A percentile compares a stretch with the other conserved stretches of the same genome.
Conservation (phyloP, 2,329 filamentous ascomycete genomes). For the Colletotrichum graminicola region DNA sequence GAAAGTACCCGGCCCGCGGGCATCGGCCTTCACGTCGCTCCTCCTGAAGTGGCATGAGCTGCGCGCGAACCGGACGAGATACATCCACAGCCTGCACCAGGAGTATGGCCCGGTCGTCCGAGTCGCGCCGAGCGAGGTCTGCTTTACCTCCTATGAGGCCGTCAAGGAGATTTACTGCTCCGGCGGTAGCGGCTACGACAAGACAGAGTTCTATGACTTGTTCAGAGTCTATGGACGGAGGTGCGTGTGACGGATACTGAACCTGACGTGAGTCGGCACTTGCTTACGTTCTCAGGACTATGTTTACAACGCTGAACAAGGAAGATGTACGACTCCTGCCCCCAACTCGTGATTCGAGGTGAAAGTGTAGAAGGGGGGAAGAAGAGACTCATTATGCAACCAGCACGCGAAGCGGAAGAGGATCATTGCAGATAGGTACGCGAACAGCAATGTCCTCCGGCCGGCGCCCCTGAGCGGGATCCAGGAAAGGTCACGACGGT, state of each 20-base stretch:
- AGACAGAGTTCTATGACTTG: constrained; percentile 73
- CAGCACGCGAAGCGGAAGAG: constrained; percentile 74
- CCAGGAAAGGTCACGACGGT: constrained; percentile 65
- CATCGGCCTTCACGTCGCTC: constrained; percentile 63
- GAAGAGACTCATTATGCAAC: background rate
- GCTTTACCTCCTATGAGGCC: constrained; percentile 67
- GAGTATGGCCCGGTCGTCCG: constrained; percentile 69
- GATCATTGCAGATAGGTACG: constrained; percentile 74
- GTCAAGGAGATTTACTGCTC: constrained; percentile 74
- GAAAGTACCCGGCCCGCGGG: constrained; percentile 61
- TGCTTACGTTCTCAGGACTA: constrained; percentile 57
- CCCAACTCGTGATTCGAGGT: background rate
- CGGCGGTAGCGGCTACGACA: constrained; percentile 73
- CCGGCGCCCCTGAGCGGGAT: constrained; percentile 68
- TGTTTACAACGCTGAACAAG: constrained; percentile 71
- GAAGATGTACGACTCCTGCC: constrained; percentile 57
- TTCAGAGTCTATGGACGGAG: constrained; percentile 70
- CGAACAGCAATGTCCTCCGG: constrained; percentile 75
- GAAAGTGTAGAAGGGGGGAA: constrained; percentile 19
- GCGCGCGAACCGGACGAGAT: constrained; percentile 62
- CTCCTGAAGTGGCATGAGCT: constrained; percentile 70
- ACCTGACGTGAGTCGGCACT: background rate
- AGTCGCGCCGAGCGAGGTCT: constrained; percentile 69
- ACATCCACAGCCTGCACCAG: constrained; percentile 68
- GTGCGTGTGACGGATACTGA: constrained; percentile 49